Percentiles rank a stretch among this genome's conserved stretches.
These are phyloP conservation scores for Paramyrothecium sp. DNA, from an alignment of 2,329 filamentous ascomycete species.

Conservation along the genomic window DNA sequence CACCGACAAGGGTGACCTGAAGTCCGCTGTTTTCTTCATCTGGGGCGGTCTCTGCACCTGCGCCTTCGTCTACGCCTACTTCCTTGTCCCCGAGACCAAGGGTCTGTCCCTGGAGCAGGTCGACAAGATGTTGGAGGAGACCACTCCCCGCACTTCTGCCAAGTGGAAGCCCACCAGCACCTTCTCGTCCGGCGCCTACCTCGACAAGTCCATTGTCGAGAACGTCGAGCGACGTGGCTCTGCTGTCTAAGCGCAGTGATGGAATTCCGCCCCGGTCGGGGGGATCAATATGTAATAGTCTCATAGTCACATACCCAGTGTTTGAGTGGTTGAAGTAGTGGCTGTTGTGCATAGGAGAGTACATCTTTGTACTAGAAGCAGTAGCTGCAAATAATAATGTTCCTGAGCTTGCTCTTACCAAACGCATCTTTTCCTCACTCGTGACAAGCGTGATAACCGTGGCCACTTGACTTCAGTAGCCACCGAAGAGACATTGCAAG, in stretches of 20 bases:
- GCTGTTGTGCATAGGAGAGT: not conserved
- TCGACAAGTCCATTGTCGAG: slow-evolving; percentile 26
- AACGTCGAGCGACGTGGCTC: slow-evolving; percentile 28
- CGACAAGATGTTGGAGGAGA: slow-evolving; percentile 88
- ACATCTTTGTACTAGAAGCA: not conserved
- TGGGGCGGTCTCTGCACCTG: slow-evolving; percentile 67
- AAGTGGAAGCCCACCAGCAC: slow-evolving; percentile 74
- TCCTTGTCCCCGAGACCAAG: slow-evolving; percentile 74
- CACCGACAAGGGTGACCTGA: slow-evolving; percentile 36
- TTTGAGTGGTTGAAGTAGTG: not conserved
- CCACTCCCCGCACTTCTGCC: slow-evolving; percentile 70
- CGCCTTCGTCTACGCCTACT: slow-evolving; percentile 66
- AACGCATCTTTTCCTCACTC: no score
- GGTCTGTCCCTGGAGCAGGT: slow-evolving; percentile 77
- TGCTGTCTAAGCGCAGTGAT: slow-evolving; percentile 22
- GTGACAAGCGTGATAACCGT: no score
- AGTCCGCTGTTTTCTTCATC: slow-evolving; percentile 71
- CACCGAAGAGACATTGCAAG: no score
- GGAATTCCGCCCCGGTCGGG: not conserved
- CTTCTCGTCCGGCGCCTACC: slow-evolving; percentile 50
- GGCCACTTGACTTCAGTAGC: no score
- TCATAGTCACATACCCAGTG: not conserved
- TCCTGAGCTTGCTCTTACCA: no score
- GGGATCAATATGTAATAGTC: no score
- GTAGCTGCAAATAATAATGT: not conserved